These are phyloP conservation scores for Tylopilus plumbeoviolaceoides DNA, from an alignment of 768 basidiomycete genomes.

Conservation along the genomic window DNA sequence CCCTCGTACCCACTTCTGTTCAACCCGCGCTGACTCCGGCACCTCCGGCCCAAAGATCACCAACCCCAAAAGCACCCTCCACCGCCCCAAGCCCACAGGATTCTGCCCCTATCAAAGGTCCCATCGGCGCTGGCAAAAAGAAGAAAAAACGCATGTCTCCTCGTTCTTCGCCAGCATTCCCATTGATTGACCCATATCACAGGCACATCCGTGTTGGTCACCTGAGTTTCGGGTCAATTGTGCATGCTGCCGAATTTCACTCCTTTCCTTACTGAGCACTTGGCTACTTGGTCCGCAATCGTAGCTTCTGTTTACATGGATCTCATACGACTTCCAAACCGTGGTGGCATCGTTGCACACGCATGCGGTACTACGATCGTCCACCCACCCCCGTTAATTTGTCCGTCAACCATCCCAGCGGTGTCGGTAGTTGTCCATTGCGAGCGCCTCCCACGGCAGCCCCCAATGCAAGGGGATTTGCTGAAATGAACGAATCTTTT, in stretches of 20 bases:
- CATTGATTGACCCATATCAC: slow-evolving; percentile 5
- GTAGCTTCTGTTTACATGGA: background rate
- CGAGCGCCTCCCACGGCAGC: slow-evolving; percentile 55
- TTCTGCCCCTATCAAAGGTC: slow-evolving; percentile 38
- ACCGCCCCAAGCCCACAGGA: slow-evolving; percentile 44
- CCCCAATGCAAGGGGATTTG: slow-evolving; percentile 78
- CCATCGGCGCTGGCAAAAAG: slow-evolving; percentile 57
- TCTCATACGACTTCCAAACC: slow-evolving; percentile 1
- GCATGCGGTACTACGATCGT: slow-evolving; percentile 23
- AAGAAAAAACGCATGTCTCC: slow-evolving; percentile 65
- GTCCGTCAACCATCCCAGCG: slow-evolving; percentile 75
- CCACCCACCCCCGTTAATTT: slow-evolving; percentile 66
- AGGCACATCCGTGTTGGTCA: slow-evolving; percentile 26
- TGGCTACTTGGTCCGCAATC: background rate
- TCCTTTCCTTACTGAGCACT: background rate
- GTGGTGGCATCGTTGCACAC: background rate
- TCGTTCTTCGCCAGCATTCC: background rate
- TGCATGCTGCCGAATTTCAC: background rate
- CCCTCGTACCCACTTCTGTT: too few species aligned
- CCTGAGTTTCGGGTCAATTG: slow-evolving; percentile 10
- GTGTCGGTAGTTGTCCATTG: slow-evolving; percentile 60
- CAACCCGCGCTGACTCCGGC: slow-evolving; percentile 34
- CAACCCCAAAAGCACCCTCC: slow-evolving; percentile 32
- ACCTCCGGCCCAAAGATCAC: slow-evolving; percentile 26
- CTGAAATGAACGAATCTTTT: slow-evolving; percentile 74